Conservation (phyloP, 2,329 filamentous ascomycete genomes). For the Beauveria varroae region DNA sequence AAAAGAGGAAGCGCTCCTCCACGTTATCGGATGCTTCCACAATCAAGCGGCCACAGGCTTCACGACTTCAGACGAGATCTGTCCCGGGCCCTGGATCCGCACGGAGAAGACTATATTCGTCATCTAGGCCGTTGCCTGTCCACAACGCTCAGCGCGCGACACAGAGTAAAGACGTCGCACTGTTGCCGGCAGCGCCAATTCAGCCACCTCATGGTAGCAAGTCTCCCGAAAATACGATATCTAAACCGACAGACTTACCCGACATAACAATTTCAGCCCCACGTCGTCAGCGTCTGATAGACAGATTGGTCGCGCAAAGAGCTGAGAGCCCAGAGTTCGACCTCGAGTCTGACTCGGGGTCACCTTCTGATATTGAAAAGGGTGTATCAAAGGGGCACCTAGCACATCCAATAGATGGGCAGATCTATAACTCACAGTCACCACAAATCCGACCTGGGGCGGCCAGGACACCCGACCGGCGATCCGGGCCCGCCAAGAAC, state of each 20-base stretch:
- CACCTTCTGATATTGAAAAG: not conserved
- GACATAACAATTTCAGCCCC: not conserved
- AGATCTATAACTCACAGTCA: not conserved
- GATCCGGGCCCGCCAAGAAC: conserved; percentile 20
- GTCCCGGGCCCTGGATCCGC: not conserved
- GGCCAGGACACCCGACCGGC: conserved; percentile 19
- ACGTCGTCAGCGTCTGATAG: conserved; percentile 29
- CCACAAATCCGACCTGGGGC: not conserved
- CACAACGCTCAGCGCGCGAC: not conserved
- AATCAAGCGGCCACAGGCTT: not conserved
- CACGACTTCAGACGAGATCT: not conserved
- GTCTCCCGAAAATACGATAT: not conserved
- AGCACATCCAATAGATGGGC: not conserved
- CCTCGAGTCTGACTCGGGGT: conserved; percentile 17
- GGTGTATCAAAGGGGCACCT: not conserved
- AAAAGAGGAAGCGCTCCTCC: conserved; percentile 8
- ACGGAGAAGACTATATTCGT: not conserved
- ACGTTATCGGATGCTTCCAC: not conserved
- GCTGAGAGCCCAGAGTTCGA: conserved; percentile 25
- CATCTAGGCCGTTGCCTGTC: not conserved
- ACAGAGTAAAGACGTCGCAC: not conserved
- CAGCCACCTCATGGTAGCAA: not conserved
- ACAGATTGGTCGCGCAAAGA: conserved; percentile 33
- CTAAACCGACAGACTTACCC: not conserved
- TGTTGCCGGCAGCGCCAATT: conserved; percentile 3